Percentiles rank a stretch among this genome's conserved stretches.
Conservation (phyloP, 2,329 filamentous ascomycete species). For the Pseudocercospora macadamiae region DNA sequence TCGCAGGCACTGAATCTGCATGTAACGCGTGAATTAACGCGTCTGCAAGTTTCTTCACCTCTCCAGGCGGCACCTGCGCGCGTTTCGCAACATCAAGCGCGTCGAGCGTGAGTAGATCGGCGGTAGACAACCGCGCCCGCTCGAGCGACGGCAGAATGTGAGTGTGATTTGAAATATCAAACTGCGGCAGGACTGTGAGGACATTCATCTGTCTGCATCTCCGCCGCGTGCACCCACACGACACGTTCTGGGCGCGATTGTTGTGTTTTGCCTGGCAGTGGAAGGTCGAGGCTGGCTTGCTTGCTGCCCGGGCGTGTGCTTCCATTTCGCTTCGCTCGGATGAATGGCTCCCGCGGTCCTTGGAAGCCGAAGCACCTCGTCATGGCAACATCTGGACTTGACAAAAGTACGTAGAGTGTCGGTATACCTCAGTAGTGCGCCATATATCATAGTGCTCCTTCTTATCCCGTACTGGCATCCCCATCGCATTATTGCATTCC, state of each 20-base stretch:
- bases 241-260: background rate
- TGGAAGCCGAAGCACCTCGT: no score
- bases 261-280: background rate
- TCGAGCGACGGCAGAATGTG: conserved; percentile 81
- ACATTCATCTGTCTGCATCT: conserved; percentile 71
- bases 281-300: background rate
- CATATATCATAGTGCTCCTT: background rate
- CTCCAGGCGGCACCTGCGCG: conserved; percentile 77
- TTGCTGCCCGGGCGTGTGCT: background rate
- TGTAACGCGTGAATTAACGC: conserved; percentile 71
- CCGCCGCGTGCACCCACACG: no score
- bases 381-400: no score
- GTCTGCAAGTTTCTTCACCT: conserved; percentile 73
- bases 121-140: conserved; percentile 73
- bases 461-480: background rate
- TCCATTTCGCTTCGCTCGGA: background rate
- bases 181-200: conserved; percentile 76
- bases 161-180: conserved; percentile 70
- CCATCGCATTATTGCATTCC: background rate
- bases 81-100: conserved; percentile 81
- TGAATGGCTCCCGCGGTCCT: no score
- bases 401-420: no score
- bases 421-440: background rate
- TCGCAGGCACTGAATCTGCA: conserved; percentile 30
- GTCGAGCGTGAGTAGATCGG: conserved; percentile 84